These are phyloP conservation scores for Epichloe elymi DNA, from an alignment of 2,329 filamentous ascomycete genomes.

Conservation along the genomic window DNA sequence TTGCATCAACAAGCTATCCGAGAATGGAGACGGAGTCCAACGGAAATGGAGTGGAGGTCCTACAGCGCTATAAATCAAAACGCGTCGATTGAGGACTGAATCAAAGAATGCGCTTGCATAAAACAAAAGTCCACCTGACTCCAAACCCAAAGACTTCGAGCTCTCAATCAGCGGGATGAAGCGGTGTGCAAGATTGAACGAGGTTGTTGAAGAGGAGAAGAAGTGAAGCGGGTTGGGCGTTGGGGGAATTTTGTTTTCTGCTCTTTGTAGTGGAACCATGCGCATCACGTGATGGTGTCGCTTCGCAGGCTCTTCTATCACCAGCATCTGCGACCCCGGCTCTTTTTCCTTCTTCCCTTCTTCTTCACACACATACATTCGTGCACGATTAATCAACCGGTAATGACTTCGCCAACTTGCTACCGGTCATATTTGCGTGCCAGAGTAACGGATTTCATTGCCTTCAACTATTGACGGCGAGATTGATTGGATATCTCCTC, in stretches of 20 bases:
- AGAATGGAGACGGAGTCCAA: neutral
- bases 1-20: no score
- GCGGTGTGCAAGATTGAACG: neutral
- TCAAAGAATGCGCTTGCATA: neutral
- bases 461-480: slow-evolving; percentile 12
- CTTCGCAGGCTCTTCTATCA: neutral
- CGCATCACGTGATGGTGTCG: slow-evolving; percentile 13
- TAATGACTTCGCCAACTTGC: slow-evolving; percentile 33
- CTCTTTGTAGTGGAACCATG: neutral
- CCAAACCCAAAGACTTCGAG: neutral
- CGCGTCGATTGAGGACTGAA: neutral
- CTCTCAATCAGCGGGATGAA: neutral
- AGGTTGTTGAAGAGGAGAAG: slow-evolving; percentile 2
- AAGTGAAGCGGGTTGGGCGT: neutral
- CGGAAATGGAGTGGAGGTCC: neutral
- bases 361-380: slow-evolving; percentile 35
- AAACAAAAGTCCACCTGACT: neutral
- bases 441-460: slow-evolving; percentile 30
- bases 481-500: slow-evolving; percentile 12
- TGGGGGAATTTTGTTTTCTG: neutral
- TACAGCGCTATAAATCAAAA: neutral
- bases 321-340: neutral
- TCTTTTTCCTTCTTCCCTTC: slow-evolving; percentile 13
- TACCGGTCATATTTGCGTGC: slow-evolving; percentile 50
- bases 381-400: slow-evolving; percentile 51